These are phyloP conservation scores for Cyclostephanos invisitatus DNA, from an alignment of 108 stramenopile genomes.

Conservation along the genomic window DNA sequence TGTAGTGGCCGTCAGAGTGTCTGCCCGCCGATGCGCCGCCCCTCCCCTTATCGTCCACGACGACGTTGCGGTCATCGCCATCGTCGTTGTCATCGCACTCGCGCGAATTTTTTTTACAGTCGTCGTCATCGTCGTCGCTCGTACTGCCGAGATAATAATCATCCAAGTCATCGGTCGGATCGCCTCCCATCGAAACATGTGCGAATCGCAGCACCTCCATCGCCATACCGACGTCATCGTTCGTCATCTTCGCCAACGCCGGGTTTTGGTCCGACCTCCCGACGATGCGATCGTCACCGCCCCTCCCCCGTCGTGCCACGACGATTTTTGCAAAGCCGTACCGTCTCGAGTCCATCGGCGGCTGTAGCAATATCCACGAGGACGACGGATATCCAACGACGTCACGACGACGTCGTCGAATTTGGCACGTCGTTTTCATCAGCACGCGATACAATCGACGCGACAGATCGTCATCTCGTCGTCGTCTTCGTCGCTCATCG, in stretches of 20 bases:
- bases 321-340: constrained; percentile 43
- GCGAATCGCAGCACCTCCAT: constrained; percentile 49
- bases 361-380: constrained; percentile 41
- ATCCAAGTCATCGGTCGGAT: constrained; percentile 39
- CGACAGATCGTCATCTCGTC: constrained; percentile 33
- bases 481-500: background rate
- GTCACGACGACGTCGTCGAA: constrained; percentile 15
- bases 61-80: background rate
- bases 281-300: background rate
- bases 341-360: constrained; percentile 35
- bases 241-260: constrained; percentile 9
- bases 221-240: constrained; percentile 36
- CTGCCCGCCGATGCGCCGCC: constrained; percentile 19
- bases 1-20: constrained; percentile 45
- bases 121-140: no score
- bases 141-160: constrained; percentile 33
- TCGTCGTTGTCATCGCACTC: constrained; percentile 4
- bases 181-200: constrained; percentile 36
- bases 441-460: constrained; percentile 38
- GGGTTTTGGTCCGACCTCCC: background rate
- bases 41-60: constrained; percentile 3
- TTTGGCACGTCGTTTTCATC: constrained; percentile 18
- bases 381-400: background rate
- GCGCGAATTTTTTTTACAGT: no score
- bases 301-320: constrained; percentile 18